Percentiles rank a stretch among this genome's conserved stretches.
Conservation (phyloP, 495 filamentous ascomycete genomes). For the Hypoxylon subgilvum region DNA sequence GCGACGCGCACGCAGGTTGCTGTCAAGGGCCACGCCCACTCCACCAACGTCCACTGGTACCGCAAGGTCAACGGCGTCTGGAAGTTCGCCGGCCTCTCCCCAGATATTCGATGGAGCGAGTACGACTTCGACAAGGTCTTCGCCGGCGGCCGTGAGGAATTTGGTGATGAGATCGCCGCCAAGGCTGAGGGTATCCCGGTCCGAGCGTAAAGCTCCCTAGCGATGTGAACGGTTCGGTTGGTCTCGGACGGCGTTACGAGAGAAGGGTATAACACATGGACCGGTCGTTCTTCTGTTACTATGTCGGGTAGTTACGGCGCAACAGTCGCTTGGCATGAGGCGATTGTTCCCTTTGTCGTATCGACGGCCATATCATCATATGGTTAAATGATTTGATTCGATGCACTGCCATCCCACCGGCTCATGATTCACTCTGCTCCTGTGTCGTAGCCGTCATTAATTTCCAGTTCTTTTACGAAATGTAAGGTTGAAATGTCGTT, state of each 20-base stretch:
- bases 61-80: conserved; percentile 75
- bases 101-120: conserved; percentile 75
- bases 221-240: no score
- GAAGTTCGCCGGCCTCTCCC: conserved; percentile 80
- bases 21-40: conserved; percentile 73
- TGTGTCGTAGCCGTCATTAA: no score
- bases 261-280: neutral
- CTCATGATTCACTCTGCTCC: no score
- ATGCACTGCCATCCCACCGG: no score
- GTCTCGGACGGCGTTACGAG: no score
- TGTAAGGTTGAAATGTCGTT: no score
- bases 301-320: no score
- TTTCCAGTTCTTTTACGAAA: no score
- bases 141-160: conserved; percentile 51
- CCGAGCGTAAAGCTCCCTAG: conserved; percentile 7
- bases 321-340: no score
- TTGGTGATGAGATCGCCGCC: conserved; percentile 37
- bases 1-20: conserved; percentile 54
- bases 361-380: no score
- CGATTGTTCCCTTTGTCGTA: no score
- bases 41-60: conserved; percentile 74
- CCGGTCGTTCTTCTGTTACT: neutral
- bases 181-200: conserved; percentile 35
- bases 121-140: conserved; percentile 66
- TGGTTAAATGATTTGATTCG: no score